phyloP scores from a whole-genome alignment of 805 yeast genomes.

The Sugiyamaella americana region DNA sequence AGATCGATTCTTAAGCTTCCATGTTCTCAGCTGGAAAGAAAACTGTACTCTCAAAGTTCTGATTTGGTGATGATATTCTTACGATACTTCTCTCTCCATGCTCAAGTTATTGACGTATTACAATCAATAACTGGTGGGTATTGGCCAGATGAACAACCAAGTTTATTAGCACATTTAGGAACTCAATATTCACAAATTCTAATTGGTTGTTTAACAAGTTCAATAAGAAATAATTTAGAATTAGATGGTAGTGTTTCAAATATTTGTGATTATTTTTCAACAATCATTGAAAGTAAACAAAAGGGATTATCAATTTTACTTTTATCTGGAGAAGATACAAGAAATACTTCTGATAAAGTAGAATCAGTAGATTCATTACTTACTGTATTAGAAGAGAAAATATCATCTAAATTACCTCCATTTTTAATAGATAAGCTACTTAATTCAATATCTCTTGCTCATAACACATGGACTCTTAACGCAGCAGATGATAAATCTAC shows the following conservation, averaged over 20 bases:
- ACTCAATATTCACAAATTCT: constrained; percentile 53
- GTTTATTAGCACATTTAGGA: constrained; percentile 76
- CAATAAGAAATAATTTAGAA: constrained; percentile 45
- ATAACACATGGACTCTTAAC: constrained; percentile 69
- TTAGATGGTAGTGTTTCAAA: constrained; percentile 17
- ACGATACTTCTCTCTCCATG: constrained; percentile 42
- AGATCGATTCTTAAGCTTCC: constrained; percentile 44
- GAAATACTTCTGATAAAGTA: constrained; percentile 4
- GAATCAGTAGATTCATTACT: constrained; percentile 21
- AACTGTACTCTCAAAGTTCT: constrained; percentile 51
- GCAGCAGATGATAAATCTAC: constrained; percentile 45
- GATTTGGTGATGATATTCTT: constrained; percentile 54
- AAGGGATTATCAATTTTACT: constrained; percentile 36
- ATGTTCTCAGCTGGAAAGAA: constrained; percentile 62
- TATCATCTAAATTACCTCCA: constrained; percentile 11
- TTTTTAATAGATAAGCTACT: constrained; percentile 48
- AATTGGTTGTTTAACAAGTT: constrained; percentile 52
- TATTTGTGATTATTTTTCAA: constrained; percentile 26
- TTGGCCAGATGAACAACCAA: constrained; percentile 53
- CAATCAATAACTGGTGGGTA: constrained; percentile 33
- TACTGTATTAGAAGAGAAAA: constrained; percentile 24
- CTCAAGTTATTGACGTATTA: constrained; percentile 48
- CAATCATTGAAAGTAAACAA: constrained; percentile 30
- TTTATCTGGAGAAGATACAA: constrained; percentile 29
- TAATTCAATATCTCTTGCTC: constrained; percentile 67